Base-by-base conservation (phyloP, 2,329 filamentous ascomycete species). In the Aspergillus hortae region DNA sequence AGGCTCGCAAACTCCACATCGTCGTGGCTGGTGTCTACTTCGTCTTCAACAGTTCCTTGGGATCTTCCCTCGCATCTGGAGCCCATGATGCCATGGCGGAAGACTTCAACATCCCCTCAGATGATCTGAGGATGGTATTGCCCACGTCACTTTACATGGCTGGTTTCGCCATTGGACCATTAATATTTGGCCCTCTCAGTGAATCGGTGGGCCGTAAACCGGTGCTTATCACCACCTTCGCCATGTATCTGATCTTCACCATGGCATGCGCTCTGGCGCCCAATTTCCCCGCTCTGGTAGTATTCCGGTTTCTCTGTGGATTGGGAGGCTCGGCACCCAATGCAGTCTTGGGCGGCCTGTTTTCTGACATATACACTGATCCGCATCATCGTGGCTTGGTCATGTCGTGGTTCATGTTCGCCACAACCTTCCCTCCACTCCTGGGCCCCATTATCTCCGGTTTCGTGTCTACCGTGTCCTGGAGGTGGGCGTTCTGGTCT, bases 401-500 rank as follows among this genome's bases (percentile, higher is more conserved):
- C 4, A 60, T 59, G 55, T 62, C 19, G 57, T 61, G 2, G 19
- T 60, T 56, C 35, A 60, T 58, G 50, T 53, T 51, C 17, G 51
- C 47, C 3, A 71, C 68, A 1, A 63, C 62, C 0, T 59, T 65
- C 6, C 68, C 66, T 1, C 73, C 74, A 0, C 47, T 67, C 0
- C 49, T 73, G 9, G 69, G 64, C 0, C 73, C 73, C 2, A 63
- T 69, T 0, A 69, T 76, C 6, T 74, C 72, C 0, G 74, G 73
- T 1, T 76, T 69, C 46, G 52, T 67, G 15, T 57, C 67, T 1
- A 56, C 62, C 0, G 47, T 62, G 2, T 65, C 61, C 0, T 77
- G 74, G 74, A 61, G 71, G 11, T 75, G 73, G 70, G 63, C 67
- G 0, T 77, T 76, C 38, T 75, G 72, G 84, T 77, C 89, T 12